Percentiles rank a stretch among this genome's conserved stretches.
Evolutionary conservation across 1,284 basidiomycete genomes (phyloP).

Genomic region (Inonotus hispidus): DNA sequence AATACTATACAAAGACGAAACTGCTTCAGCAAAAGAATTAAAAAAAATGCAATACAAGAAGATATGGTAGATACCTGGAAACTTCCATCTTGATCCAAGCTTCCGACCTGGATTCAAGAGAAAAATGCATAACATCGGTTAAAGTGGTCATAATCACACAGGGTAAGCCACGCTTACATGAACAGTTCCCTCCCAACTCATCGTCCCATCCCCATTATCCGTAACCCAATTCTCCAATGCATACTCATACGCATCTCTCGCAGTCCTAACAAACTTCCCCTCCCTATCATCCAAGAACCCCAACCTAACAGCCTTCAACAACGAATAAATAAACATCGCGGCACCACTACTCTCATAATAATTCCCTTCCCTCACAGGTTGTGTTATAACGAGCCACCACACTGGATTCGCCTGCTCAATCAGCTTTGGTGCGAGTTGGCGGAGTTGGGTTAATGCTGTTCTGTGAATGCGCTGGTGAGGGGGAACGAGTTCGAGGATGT

Average conservation of each 20-base stretch:
- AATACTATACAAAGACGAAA: slow-evolving; percentile 31
- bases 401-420: slow-evolving; percentile 37
- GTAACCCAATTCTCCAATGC: slow-evolving; percentile 38
- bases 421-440: slow-evolving; percentile 33
- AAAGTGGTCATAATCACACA: background rate
- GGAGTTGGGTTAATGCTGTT: slow-evolving; percentile 31
- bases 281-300: slow-evolving; percentile 34
- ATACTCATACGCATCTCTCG: slow-evolving; percentile 39
- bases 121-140: background rate
- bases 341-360: slow-evolving; percentile 46
- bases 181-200: slow-evolving; percentile 41
- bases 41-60: too few relatives aligned
- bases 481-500: slow-evolving; percentile 25
- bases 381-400: slow-evolving; percentile 47
- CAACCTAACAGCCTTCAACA: slow-evolving; percentile 39
- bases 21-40: slow-evolving; percentile 10
- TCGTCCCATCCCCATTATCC: slow-evolving; percentile 37
- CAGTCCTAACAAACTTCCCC: slow-evolving; percentile 33
- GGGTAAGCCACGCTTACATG: slow-evolving; percentile 23
- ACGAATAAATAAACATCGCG: slow-evolving; percentile 43
- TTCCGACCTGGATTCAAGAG: slow-evolving; percentile 35
- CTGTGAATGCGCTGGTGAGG: slow-evolving; percentile 27
- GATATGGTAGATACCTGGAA: too few relatives aligned
- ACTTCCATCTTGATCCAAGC: slow-evolving; percentile 34
- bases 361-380: slow-evolving; percentile 40